phyloP scores from a whole-genome alignment of 305 asterid genomes.

The Fraxinus paxiana region DNA sequence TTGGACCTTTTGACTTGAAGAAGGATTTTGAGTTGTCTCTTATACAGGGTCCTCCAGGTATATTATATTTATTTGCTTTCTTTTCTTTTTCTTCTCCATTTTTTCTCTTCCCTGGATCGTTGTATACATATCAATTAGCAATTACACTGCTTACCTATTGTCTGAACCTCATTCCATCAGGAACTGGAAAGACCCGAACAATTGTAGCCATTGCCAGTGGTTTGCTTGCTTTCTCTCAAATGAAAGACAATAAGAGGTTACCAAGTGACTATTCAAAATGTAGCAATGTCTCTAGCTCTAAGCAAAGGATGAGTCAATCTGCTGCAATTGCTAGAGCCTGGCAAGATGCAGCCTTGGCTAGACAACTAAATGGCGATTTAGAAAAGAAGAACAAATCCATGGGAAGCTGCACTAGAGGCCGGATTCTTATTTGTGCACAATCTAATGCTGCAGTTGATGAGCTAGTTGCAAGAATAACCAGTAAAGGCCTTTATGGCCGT shows the following conservation, averaged over 20 bases:
- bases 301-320: conserved; percentile 61
- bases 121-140: conserved; percentile 1
- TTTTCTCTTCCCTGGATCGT: conserved; percentile 15
- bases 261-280: conserved; percentile 34
- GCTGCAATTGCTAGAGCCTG: conserved; percentile 94
- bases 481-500: conserved; percentile 70
- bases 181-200: conserved; percentile 95
- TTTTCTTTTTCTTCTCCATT: neutral
- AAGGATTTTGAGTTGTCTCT: conserved; percentile 72
- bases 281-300: conserved; percentile 34
- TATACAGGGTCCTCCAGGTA: conserved; percentile 99
- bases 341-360: conserved; percentile 97
- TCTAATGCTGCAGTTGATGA: conserved; percentile 99
- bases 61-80: conserved; percentile 26
- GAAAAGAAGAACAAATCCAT: conserved; percentile 36
- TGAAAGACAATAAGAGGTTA: conserved; percentile 48
- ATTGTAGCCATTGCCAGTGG: conserved; percentile 84
- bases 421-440: conserved; percentile 94
- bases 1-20: conserved; percentile 58
- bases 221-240: conserved; percentile 64
- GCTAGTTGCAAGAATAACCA: conserved; percentile 76
- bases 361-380: conserved; percentile 54
- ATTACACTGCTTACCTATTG: conserved; percentile 18
- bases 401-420: conserved; percentile 56
- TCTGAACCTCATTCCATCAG: conserved; percentile 39